Percentiles rank a stretch among this genome's conserved stretches.
These are phyloP conservation scores for Aegle marmelos DNA, from an alignment of 345 rosid species.

Conservation along the genomic window DNA sequence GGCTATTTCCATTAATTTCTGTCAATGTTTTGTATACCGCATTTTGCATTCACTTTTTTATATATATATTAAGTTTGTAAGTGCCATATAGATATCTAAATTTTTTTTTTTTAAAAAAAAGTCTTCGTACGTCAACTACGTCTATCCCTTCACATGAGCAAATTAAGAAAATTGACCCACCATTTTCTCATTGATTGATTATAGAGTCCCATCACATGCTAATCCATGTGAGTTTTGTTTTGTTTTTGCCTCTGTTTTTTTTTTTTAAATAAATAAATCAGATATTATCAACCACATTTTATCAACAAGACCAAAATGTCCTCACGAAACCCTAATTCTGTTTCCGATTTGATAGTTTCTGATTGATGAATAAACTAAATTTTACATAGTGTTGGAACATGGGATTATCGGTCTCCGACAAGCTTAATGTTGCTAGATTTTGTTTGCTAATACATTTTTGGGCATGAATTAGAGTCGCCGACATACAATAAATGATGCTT, in stretches of 20 bases:
- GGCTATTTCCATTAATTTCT: background rate
- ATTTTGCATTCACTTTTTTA: background rate
- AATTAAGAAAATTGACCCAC: conserved; percentile 11
- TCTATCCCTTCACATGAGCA: conserved; percentile 8
- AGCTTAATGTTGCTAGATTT: conserved; percentile 5
- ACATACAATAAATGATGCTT: conserved; percentile 46
- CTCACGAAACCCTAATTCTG: background rate
- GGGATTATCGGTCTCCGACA: background rate
- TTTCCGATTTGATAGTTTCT: background rate
- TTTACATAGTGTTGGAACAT: background rate
- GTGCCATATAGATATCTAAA: background rate
- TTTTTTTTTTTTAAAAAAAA: too few relatives aligned
- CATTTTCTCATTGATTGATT: conserved; percentile 5
- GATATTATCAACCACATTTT: background rate
- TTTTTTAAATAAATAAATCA: background rate
- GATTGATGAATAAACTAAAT: background rate
- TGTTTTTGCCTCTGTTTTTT: background rate
- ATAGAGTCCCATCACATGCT: conserved; percentile 1
- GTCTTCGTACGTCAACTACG: background rate
- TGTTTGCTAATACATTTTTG: conserved; percentile 15
- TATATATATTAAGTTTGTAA: too few relatives aligned
- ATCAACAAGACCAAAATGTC: background rate
- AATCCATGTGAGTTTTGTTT: conserved; percentile 7
- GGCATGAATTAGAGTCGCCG: conserved; percentile 28
- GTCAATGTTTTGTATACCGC: background rate